Evolutionary conservation across 1,139 yeast genomes (phyloP), one percentile per base, ranked within the genome.

Genomic region (Candida sojae): DNA sequence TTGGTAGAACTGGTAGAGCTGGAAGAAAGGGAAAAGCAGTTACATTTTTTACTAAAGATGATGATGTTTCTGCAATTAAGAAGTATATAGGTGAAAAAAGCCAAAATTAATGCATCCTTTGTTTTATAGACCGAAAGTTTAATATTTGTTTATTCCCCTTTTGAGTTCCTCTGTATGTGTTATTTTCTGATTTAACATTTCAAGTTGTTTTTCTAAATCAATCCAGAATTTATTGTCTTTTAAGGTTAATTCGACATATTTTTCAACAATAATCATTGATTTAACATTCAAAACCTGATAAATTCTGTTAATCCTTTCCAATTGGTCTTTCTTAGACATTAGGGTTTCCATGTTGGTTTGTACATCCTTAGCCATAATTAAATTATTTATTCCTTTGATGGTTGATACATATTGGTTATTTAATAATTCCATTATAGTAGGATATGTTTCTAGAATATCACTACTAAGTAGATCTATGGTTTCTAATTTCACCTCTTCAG

Each of bases 1-100:
- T 95, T 59, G 99, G 99, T 67, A 87, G 99, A 75, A 93, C 99
- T 2, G 99, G 99, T 56, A 86, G 99, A 76, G 97, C 93, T 44
- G 97, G 97, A 1, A 82, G 87, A 55, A 61, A 71, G 3, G 99
- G 99, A 52, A 80, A 78, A 57, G 97, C 99, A 0, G 82, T 93
- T 25, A 95, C 99, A 0, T 86, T 92, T 57, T 95, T 88, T 73
- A 91, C 99, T 25, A 92, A 91, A 63, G 96, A 89, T 53, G 99
- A 95, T 63, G 72, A 81, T 10, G 68, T 79, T 48, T 36, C 39
- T 36, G 82, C 89, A 2, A 78, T 93, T 43, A 88, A 88, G 31
- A 36, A 36, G 25, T 36, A 36, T 13, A 36, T 36, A 36, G 39
- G 39, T 10, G 29, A 36, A 25, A 23, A 23, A 25, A 25, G 4